These are phyloP conservation scores for Dovyalis caffra DNA, from an alignment of 345 rosid genomes.

Conservation along the genomic window DNA sequence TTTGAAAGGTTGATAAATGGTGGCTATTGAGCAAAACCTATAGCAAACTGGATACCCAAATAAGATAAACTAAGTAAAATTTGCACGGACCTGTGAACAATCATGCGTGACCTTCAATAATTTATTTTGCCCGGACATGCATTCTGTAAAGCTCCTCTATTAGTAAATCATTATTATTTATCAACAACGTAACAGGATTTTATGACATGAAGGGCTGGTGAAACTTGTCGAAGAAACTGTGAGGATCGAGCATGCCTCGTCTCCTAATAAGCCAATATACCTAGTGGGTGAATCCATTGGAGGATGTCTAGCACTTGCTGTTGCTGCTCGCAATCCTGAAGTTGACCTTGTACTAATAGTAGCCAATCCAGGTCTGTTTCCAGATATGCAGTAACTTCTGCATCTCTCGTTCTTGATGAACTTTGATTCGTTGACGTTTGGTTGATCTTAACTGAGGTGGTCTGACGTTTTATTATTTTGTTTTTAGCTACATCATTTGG, in stretches of 20 bases:
- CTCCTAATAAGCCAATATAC: conserved; percentile 72
- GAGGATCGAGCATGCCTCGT: conserved; percentile 46
- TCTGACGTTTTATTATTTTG: conserved; percentile 25
- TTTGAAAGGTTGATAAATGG: no score
- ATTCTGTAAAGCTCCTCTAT: no score
- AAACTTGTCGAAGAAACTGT: conserved; percentile 60
- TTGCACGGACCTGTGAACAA: no score
- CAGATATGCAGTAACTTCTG: not conserved
- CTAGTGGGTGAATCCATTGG: conserved; percentile 88
- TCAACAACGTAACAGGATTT: not conserved
- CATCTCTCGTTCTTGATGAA: no score
- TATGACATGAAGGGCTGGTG: conserved; percentile 48
- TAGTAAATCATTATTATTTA: not conserved
- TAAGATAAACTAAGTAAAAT: no score
- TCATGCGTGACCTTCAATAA: no score
- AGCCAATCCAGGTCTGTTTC: conserved; percentile 66
- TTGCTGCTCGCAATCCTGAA: not conserved
- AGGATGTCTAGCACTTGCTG: conserved; percentile 29
- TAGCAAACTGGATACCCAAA: no score
- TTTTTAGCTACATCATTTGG: conserved; percentile 74
- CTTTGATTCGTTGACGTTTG: no score
- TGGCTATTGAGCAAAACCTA: no score
- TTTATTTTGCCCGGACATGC: no score
- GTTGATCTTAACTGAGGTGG: not conserved
- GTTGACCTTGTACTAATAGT: conserved; percentile 66